Percentiles rank a stretch among this genome's conserved stretches.
These are phyloP conservation scores for Hanseniaspora gamundiae DNA, from an alignment of 1,139 yeast genomes.

Conservation along the genomic window DNA sequence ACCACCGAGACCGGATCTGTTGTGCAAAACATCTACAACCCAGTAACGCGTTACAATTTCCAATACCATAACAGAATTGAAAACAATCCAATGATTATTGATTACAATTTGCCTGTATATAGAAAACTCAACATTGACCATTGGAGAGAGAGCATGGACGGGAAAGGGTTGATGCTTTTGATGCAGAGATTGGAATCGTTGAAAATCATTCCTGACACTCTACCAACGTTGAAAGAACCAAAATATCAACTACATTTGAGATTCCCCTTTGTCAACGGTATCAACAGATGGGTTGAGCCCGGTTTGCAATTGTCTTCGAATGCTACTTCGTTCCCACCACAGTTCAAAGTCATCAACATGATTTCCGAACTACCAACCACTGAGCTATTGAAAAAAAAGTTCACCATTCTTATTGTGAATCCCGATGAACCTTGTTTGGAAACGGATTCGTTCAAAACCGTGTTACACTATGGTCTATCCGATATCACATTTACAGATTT, in stretches of 20 bases:
- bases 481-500: constrained; percentile 48
- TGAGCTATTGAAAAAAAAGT: constrained; percentile 29
- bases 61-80: constrained; percentile 29
- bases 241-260: constrained; percentile 49
- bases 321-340: constrained; percentile 65
- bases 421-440: constrained; percentile 82
- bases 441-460: constrained; percentile 57
- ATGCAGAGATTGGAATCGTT: constrained; percentile 77
- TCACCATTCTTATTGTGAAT: constrained; percentile 72
- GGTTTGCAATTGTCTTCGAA: constrained; percentile 65
- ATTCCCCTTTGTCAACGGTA: constrained; percentile 56
- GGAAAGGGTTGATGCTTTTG: constrained; percentile 32
- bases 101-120: constrained; percentile 67
- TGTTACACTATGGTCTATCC: constrained; percentile 66
- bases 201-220: constrained; percentile 81
- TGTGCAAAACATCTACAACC: constrained; percentile 58
- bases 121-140: constrained; percentile 52
- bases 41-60: constrained; percentile 69
- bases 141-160: constrained; percentile 40
- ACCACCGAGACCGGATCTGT: constrained; percentile 24
- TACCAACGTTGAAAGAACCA: constrained; percentile 71
- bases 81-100: constrained; percentile 36
- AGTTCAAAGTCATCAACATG: constrained; percentile 35
- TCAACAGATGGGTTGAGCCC: constrained; percentile 62
- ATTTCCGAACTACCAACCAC: neutral